phyloP scores from a whole-genome alignment of 306 rosid species.

The Cucumis sativus region Cucumber_9930_V3 NC_026660.2:22142501-22143000 shows the following conservation, averaged over 20 bases:
- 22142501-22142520: neutral
- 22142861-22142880: neutral
- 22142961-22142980: no score
- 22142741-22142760: neutral
- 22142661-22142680: neutral
- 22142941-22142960: neutral
- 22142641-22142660: neutral
- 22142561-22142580: neutral
- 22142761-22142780: neutral
- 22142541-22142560: neutral
- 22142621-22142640: neutral
- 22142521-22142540: neutral
- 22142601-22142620: neutral
- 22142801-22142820: neutral
- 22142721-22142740: neutral
- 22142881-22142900: neutral
- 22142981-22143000: neutral
- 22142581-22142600: neutral
- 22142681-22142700: neutral
- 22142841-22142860: neutral
- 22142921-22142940: neutral
- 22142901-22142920: neutral
- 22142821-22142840: no score
- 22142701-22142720: neutral
- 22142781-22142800: neutral